phyloP scores from a whole-genome alignment of 2,329 filamentous ascomycete genomes.

The Setomelanomma holmii region DNA sequence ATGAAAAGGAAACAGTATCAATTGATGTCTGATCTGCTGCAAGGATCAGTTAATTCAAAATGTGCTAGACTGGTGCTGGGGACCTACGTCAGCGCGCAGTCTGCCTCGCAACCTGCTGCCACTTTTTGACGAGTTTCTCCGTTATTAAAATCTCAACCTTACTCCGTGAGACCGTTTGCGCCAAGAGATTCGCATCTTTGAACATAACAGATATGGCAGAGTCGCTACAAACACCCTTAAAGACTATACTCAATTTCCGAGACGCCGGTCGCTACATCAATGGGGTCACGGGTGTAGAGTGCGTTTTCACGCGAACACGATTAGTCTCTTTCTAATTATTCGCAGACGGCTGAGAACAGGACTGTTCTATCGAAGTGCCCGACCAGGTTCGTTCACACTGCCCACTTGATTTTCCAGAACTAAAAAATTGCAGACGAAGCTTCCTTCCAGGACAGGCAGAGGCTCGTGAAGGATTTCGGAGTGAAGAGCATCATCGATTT shows the following conservation, averaged over 20 bases:
- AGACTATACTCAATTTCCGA: slow-evolving; percentile 47
- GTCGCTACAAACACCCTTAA: slow-evolving; percentile 24
- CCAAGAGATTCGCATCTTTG: not conserved
- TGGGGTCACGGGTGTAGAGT: slow-evolving; percentile 14
- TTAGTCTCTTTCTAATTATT: slow-evolving; percentile 7
- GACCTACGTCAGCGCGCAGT: not conserved
- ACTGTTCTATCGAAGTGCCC: slow-evolving; percentile 43
- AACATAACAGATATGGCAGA: slow-evolving; percentile 5
- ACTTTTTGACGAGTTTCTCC: not conserved
- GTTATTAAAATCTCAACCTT: too few relatives aligned
- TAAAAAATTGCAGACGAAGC: slow-evolving; percentile 67
- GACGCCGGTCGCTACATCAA: slow-evolving; percentile 46
- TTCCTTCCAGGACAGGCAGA: slow-evolving; percentile 67
- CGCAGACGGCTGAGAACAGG: slow-evolving; percentile 33
- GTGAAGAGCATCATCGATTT: slow-evolving; percentile 81
- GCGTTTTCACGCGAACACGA: not conserved
- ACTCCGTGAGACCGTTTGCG: too few relatives aligned
- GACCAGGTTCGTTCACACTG: slow-evolving; percentile 36
- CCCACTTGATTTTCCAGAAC: not conserved
- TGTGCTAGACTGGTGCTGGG: not conserved
- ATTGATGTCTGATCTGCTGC: too few relatives aligned
- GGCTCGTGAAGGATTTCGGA: slow-evolving; percentile 65
- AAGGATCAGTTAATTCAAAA: not conserved
- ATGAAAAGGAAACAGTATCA: too few relatives aligned
- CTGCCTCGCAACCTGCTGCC: not conserved